Evolutionary conservation across 164 flowering plant genomes (phyloP).

Genomic region (Euptelea pleiosperma): DNA sequence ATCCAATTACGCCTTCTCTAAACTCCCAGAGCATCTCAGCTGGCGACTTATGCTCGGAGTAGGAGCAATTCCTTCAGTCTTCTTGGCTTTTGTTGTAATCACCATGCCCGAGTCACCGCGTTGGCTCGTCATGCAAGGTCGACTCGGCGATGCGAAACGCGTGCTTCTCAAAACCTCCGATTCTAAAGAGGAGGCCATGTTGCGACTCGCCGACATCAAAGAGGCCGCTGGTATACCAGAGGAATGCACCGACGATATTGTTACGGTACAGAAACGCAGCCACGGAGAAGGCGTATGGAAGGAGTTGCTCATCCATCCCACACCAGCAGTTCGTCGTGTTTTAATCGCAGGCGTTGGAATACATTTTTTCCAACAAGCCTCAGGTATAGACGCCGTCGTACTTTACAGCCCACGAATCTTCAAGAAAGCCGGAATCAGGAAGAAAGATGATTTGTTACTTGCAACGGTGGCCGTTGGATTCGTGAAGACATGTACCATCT

Average conservation of each 20-base stretch:
- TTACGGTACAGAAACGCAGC: slow-evolving; percentile 9
- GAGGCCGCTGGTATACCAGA: slow-evolving; percentile 19
- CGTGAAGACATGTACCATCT: slow-evolving; percentile 26
- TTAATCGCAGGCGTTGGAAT: slow-evolving; percentile 22
- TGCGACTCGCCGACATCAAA: slow-evolving; percentile 20
- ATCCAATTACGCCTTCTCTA: slow-evolving; percentile 17
- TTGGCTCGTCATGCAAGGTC: slow-evolving; percentile 28
- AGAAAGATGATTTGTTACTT: slow-evolving; percentile 10
- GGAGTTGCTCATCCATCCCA: slow-evolving; percentile 14
- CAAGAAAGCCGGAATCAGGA: slow-evolving; percentile 28
- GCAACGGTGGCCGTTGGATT: slow-evolving; percentile 42
- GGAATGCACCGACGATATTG: slow-evolving; percentile 12
- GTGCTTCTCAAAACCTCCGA: slow-evolving; percentile 16
- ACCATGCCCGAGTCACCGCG: slow-evolving; percentile 29
- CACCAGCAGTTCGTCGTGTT: slow-evolving; percentile 18
- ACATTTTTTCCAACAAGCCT: slow-evolving; percentile 21
- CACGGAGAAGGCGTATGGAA: slow-evolving; percentile 24
- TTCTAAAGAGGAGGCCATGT: slow-evolving; percentile 15
- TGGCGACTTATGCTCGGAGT: slow-evolving; percentile 32
- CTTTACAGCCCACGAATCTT: slow-evolving; percentile 23
- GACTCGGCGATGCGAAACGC: slow-evolving; percentile 20
- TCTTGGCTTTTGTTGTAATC: slow-evolving; percentile 12
- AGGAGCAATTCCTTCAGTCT: slow-evolving; percentile 18
- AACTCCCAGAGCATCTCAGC: slow-evolving; percentile 6
- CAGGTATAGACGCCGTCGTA: slow-evolving; percentile 20